Percentiles rank a stretch among this genome's conserved stretches.
phyloP scores from a whole-genome alignment of 2,329 filamentous ascomycete species.

The Fusarium concolor region DNA sequence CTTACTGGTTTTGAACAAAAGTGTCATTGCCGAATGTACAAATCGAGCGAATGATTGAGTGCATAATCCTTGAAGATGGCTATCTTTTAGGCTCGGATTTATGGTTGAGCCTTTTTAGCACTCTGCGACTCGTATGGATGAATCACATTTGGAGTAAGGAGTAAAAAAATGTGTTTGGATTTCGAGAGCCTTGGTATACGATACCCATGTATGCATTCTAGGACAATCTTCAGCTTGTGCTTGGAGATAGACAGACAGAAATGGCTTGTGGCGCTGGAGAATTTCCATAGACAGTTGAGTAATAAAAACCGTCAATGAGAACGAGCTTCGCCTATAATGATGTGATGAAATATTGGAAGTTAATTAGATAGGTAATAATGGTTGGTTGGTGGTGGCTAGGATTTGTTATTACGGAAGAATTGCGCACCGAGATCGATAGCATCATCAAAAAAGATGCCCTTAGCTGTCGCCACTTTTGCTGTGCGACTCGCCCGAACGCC shows the following conservation, averaged over 20 bases:
- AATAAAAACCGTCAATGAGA: background rate
- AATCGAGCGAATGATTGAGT: background rate
- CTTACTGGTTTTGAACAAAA: constrained; percentile 7
- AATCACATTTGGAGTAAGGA: background rate
- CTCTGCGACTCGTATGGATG: background rate
- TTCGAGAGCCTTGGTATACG: background rate
- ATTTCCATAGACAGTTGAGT: background rate
- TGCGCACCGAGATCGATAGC: constrained; percentile 37
- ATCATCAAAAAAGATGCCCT: constrained; percentile 32
- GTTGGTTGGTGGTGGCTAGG: no score
- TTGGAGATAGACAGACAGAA: background rate
- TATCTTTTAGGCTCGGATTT: background rate
- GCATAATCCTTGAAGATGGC: background rate
- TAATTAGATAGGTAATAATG: background rate
- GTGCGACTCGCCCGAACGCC: background rate
- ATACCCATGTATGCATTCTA: background rate
- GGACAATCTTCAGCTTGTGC: background rate
- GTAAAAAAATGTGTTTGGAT: background rate
- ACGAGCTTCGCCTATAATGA: background rate
- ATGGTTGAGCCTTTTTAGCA: background rate
- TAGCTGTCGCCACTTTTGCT: constrained; percentile 12
- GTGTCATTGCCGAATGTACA: background rate
- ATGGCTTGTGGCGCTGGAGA: background rate
- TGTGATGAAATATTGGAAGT: background rate
- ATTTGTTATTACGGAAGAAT: constrained; percentile 39